Evolutionary conservation across 2,329 filamentous ascomycete species (phyloP).

Genomic region (Claviceps monticola): DNA sequence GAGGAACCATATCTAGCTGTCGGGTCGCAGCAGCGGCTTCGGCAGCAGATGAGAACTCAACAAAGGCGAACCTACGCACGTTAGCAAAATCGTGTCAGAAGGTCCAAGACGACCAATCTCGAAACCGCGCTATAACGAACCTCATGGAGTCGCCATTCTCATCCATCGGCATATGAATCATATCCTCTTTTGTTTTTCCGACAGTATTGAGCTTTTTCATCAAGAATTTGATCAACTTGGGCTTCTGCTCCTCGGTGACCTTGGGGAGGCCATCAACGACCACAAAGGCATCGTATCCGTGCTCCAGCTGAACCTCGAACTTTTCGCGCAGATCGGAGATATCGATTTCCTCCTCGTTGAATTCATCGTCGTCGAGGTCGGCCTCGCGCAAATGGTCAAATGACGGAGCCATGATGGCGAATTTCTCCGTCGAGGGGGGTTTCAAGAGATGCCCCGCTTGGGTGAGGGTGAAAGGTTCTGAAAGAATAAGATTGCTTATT

Average conservation of each 20-base stretch:
- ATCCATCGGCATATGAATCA: constrained; percentile 86
- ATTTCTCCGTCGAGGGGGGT: constrained; percentile 18
- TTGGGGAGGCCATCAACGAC: constrained; percentile 88
- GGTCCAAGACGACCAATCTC: not conserved
- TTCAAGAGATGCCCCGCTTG: constrained; percentile 24
- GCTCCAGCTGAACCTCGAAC: constrained; percentile 90
- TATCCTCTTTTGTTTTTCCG: constrained; percentile 73
- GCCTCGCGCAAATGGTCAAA: constrained; percentile 89
- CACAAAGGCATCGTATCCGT: constrained; percentile 91
- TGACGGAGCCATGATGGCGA: constrained; percentile 66
- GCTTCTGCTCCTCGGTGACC: constrained; percentile 80
- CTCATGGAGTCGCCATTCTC: constrained; percentile 75
- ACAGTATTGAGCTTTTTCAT: constrained; percentile 82
- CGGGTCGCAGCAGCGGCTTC: constrained; percentile 85
- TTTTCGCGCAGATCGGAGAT: constrained; percentile 88
- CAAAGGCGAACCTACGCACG: constrained; percentile 69
- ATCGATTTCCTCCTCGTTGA: constrained; percentile 87
- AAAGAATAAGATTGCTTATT: not conserved
- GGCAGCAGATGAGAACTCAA: constrained; percentile 83
- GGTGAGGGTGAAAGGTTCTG: constrained; percentile 7
- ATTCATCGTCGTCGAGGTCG: constrained; percentile 72
- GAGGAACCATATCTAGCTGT: constrained; percentile 68
- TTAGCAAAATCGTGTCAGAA: not conserved
- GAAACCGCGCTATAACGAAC: constrained; percentile 34
- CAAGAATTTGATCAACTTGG: constrained; percentile 92